These are phyloP conservation scores for Leccinum subfulvum DNA, from an alignment of 1,284 basidiomycete species.

Conservation along the genomic window DNA sequence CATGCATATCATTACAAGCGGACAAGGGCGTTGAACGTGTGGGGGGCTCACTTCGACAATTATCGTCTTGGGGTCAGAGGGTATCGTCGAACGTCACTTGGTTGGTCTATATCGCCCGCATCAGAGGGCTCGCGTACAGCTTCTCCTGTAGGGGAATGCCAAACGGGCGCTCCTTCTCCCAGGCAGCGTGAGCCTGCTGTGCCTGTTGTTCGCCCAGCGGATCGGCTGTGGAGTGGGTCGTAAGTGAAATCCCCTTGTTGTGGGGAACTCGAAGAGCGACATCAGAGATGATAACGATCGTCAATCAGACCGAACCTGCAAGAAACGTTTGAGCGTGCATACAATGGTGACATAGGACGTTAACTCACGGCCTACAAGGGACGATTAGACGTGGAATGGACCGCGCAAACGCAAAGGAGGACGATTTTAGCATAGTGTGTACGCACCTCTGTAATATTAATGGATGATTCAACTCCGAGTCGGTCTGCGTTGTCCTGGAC, in stretches of 20 bases:
- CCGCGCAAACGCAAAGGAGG: background rate
- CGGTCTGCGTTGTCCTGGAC: conserved; percentile 19
- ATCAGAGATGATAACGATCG: conserved; percentile 24
- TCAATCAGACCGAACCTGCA: conserved; percentile 65
- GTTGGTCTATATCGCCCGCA: conserved; percentile 70
- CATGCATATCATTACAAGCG: background rate
- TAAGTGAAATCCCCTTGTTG: background rate
- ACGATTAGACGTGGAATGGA: background rate
- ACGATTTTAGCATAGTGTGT: background rate
- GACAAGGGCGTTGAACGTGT: background rate
- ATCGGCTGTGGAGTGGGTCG: conserved; percentile 52
- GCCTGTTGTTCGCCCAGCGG: conserved; percentile 72
- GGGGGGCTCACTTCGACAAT: conserved; percentile 50
- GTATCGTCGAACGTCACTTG: conserved; percentile 59
- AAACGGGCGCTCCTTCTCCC: conserved; percentile 52
- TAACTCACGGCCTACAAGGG: conserved; percentile 21
- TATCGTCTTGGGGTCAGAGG: conserved; percentile 28
- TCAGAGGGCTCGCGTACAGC: conserved; percentile 73
- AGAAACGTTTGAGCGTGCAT: background rate
- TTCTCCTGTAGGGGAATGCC: conserved; percentile 61
- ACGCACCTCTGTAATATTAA: conserved; percentile 12
- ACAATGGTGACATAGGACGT: background rate
- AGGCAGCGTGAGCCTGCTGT: conserved; percentile 48
- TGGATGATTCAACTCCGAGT: background rate
- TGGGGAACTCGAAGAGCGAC: background rate